A percentile compares a stretch with the other conserved stretches of the same genome.
Conservation (phyloP, 2,329 filamentous ascomycete species). For the Colletotrichum sp. region DNA sequence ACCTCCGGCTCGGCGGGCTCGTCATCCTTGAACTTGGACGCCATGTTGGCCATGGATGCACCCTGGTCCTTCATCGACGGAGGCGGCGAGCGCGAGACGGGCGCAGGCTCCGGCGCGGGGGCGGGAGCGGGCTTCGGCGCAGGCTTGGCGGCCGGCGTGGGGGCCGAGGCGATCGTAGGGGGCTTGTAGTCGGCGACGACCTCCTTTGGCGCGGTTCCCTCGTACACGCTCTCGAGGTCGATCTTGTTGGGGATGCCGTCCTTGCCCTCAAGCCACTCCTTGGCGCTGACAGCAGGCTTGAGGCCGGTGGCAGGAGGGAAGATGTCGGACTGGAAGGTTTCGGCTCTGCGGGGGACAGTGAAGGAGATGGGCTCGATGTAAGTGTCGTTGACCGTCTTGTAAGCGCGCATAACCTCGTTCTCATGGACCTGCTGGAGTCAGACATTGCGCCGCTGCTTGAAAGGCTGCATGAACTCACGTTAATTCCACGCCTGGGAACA, state of each 20-base stretch:
- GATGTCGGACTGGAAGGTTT: conserved; percentile 97
- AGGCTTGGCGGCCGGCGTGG: conserved; percentile 49
- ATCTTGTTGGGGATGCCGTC: conserved; percentile 87
- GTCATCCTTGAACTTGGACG: conserved; percentile 83
- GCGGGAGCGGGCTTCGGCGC: conserved; percentile 55
- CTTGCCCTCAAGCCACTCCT: conserved; percentile 89
- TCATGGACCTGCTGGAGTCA: conserved; percentile 73
- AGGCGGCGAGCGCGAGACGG: conserved; percentile 51
- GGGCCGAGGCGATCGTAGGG: conserved; percentile 46
- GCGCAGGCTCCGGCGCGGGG: conserved; percentile 53
- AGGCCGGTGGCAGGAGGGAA: conserved; percentile 84
- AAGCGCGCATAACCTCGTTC: conserved; percentile 93
- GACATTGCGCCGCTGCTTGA: neutral
- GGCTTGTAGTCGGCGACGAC: conserved; percentile 74
- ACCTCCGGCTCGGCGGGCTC: conserved; percentile 63
- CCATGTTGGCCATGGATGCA: conserved; percentile 83
- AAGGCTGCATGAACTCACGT: conserved; percentile 56
- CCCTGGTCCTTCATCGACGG: conserved; percentile 85
- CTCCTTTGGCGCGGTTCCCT: conserved; percentile 81
- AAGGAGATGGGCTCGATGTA: conserved; percentile 98
- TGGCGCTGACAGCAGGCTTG: conserved; percentile 79
- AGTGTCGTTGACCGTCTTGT: conserved; percentile 93
- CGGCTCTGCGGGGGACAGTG: conserved; percentile 90
- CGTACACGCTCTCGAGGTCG: conserved; percentile 90
- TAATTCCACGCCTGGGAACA: conserved; percentile 92